Conservation (phyloP, 2,329 filamentous ascomycete species). For the Chrysosphaeria jannelii region DNA sequence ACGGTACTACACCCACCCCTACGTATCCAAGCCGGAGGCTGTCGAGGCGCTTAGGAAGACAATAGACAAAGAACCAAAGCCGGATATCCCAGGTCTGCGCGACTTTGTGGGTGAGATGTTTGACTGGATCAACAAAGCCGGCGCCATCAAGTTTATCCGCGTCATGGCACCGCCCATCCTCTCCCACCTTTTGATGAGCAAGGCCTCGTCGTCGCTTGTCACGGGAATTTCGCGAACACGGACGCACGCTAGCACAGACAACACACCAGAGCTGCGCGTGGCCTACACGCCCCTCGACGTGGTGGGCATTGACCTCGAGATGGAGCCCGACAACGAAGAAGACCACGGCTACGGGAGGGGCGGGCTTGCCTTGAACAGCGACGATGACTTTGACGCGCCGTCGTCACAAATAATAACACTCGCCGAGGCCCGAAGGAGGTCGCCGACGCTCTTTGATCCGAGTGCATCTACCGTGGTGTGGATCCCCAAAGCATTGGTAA, state of each 20-base stretch:
- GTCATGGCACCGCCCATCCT: slow-evolving; percentile 4
- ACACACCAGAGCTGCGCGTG: slow-evolving; percentile 45
- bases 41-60: slow-evolving; percentile 23
- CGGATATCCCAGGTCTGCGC: slow-evolving; percentile 28
- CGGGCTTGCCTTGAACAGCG: slow-evolving; percentile 29
- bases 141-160: slow-evolving; percentile 60
- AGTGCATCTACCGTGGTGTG: slow-evolving; percentile 32
- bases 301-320: slow-evolving; percentile 45
- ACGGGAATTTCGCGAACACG: slow-evolving; percentile 36
- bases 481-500: slow-evolving; percentile 34
- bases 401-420: slow-evolving; percentile 6
- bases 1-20: slow-evolving; percentile 65
- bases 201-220: slow-evolving; percentile 14
- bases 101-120: slow-evolving; percentile 53
- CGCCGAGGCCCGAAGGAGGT: slow-evolving; percentile 5
- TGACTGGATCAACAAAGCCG: slow-evolving; percentile 52
- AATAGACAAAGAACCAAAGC: slow-evolving; percentile 18
- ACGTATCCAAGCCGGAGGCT: slow-evolving; percentile 33
- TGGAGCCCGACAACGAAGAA: slow-evolving; percentile 20
- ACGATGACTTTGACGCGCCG: slow-evolving; percentile 23
- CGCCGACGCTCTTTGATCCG: slow-evolving; percentile 24
- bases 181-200: slow-evolving; percentile 1
- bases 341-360: slow-evolving; percentile 18
- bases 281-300: slow-evolving; percentile 48
- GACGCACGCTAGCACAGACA: slow-evolving; percentile 43